Evolutionary conservation across 441 rosid species (phyloP).

Genomic region (Adansonia gregorii): DNA sequence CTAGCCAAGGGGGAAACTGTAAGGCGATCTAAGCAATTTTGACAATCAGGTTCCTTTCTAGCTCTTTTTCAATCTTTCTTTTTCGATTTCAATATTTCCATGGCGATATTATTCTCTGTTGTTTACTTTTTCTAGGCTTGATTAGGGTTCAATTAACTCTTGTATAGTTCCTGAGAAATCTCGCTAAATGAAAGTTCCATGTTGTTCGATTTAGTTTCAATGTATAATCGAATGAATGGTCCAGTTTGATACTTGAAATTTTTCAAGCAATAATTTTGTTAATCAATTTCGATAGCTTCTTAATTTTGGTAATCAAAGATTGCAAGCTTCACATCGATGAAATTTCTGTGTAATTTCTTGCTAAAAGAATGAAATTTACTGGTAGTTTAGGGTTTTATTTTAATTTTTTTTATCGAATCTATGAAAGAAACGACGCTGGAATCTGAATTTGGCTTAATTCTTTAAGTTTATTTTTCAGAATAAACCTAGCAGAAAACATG

Average conservation of each 20-base stretch:
- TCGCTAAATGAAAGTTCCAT: not conserved
- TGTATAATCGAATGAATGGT: not conserved
- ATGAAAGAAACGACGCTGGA: not conserved
- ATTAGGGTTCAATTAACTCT: not conserved
- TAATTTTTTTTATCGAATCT: not conserved
- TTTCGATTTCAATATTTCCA: not conserved
- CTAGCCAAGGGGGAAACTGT: not conserved
- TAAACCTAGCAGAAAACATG: conserved; percentile 33
- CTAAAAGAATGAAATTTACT: not conserved
- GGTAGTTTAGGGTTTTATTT: not conserved
- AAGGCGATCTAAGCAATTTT: conserved; percentile 1
- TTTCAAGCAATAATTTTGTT: not conserved
- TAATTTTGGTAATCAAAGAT: not conserved
- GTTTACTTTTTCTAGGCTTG: not conserved
- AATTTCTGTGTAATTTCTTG: not conserved
- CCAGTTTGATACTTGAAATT: not conserved
- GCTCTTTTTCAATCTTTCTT: not conserved
- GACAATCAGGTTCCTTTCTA: conserved; percentile 7
- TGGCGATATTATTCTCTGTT: not conserved
- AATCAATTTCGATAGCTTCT: not conserved
- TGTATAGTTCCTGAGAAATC: not conserved
- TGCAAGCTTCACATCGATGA: not conserved
- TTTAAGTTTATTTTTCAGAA: conserved; percentile 5
- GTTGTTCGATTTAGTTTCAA: not conserved
- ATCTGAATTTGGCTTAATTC: not conserved